Conservation (phyloP, 805 yeast species). For the Wickerhamomyces silvicola region DNA sequence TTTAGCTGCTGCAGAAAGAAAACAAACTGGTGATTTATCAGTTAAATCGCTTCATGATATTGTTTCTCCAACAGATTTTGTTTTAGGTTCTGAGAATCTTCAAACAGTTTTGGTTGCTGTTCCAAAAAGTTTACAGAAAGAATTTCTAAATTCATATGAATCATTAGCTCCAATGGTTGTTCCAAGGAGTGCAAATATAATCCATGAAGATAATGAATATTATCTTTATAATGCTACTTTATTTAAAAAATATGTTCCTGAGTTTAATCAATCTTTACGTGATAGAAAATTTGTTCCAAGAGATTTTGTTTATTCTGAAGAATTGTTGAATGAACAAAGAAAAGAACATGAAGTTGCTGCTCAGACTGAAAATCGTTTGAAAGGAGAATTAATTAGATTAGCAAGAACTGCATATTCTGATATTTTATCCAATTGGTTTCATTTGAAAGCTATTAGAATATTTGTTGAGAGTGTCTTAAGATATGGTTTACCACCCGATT, state of each 20-base stretch:
- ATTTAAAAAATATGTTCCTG: conserved; percentile 73
- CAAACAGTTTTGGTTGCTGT: conserved; percentile 85
- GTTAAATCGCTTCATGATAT: conserved; percentile 87
- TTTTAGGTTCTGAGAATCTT: conserved; percentile 78
- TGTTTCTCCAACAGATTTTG: conserved; percentile 78
- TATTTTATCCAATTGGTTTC: conserved; percentile 80
- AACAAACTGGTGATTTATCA: conserved; percentile 88
- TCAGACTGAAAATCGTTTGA: conserved; percentile 64
- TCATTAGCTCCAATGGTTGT: conserved; percentile 74
- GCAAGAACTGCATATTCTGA: conserved; percentile 89
- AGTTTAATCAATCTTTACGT: conserved; percentile 64
- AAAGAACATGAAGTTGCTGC: conserved; percentile 74
- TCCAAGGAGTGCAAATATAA: conserved; percentile 76
- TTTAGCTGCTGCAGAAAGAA: conserved; percentile 83
- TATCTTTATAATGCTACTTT: conserved; percentile 70
- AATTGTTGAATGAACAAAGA: conserved; percentile 60
- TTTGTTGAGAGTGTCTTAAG: conserved; percentile 92
- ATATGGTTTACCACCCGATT: conserved; percentile 95
- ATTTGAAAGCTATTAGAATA: conserved; percentile 77
- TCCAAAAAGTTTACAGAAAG: conserved; percentile 56
- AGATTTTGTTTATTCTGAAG: conserved; percentile 84
- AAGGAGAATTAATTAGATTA: conserved; percentile 73
- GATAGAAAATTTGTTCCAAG: conserved; percentile 90
- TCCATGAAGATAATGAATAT: conserved; percentile 71
- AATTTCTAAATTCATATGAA: conserved; percentile 70